Base-by-base conservation (phyloP, 345 rosid species). In the Acer negundo region DNA sequence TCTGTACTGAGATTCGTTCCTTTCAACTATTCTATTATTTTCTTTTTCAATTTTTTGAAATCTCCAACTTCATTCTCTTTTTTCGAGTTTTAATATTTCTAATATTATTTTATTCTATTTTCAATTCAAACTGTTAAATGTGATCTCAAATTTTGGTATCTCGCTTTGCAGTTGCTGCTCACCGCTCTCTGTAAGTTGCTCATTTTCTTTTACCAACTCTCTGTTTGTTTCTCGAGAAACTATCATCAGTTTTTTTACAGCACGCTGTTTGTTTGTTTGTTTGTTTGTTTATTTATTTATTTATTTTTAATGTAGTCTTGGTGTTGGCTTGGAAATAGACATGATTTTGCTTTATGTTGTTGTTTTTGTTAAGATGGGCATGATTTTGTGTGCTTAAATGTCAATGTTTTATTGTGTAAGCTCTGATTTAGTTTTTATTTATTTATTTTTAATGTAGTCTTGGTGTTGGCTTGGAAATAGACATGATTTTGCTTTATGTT, bases 1-100 rank as follows among this genome's bases (percentile, higher is more conserved):
- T 28, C 70, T 5, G 49, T 46, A 46, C 35, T 28, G 78, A 83
- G 85, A 79, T 73, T 73, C 79, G 75, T 24, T 72, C 70, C 76
- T 62, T 47, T 17, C 23, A 10, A 15, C 61, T 72, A 55, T 42
- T 65, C 62, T 38, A 22, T 35, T n/a, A n/a, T 11, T 66, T 28
- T 62, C n/a, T n/a, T 20, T 68, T 62, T 63, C 23, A 31, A 24
- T n/a, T 26, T 26, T 62, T 62, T 63, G 44, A 31, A n/a, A 31
- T 51, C 3, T 70, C 28, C 9, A 28, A 53, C 26, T 16, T 49
- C 23, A 26, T 26, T 70, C 42, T 70, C 6, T 3, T 17, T 16
- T 51, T 28, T 10, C 12, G 63, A 16, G 12, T 17, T 70, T 1
- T 13, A 24, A n/a, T 46, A 35, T 35, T 35, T 4, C 3, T 44